A percentile compares a stretch with the other conserved stretches of the same genome.
phyloP scores from a whole-genome alignment of 805 yeast species.

The Starmerella khaoyaiensis region DNA sequence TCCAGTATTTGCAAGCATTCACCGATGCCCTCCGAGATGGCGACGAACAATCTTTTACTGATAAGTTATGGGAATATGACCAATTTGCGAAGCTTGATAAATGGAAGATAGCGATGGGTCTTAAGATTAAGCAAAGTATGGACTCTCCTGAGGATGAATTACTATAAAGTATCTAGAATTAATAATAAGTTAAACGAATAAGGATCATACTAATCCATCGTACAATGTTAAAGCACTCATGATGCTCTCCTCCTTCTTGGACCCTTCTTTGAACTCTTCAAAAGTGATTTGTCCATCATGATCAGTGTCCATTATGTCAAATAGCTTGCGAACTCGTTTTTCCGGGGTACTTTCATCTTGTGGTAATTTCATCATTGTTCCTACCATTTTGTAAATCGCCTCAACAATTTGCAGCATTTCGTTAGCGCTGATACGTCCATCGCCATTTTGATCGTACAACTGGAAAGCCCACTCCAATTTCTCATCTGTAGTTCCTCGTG shows the following conservation, averaged over 20 bases:
- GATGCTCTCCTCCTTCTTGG: constrained; percentile 65
- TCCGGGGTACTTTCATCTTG: constrained; percentile 91
- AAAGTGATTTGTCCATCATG: constrained; percentile 55
- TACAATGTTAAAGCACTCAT: constrained; percentile 64
- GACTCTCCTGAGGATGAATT: constrained; percentile 60
- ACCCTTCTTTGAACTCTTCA: constrained; percentile 73
- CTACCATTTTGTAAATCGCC: constrained; percentile 90
- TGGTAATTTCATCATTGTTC: constrained; percentile 77
- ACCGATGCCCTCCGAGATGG: constrained; percentile 67
- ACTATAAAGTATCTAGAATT: constrained; percentile 4
- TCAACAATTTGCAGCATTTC: constrained; percentile 71
- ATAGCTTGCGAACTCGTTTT: constrained; percentile 67
- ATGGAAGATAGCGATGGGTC: constrained; percentile 73
- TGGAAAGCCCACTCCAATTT: constrained; percentile 82
- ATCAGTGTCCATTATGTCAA: constrained; percentile 58
- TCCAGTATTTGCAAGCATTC: constrained; percentile 49
- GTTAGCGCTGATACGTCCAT: constrained; percentile 59
- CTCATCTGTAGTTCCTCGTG: constrained; percentile 74
- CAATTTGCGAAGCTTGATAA: constrained; percentile 80
- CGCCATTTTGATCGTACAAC: constrained; percentile 69
- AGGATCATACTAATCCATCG: constrained; percentile 54
- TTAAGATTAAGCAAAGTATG: constrained; percentile 65
- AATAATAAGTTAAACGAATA: background rate
- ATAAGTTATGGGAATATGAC: constrained; percentile 68
- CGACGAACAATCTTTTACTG: constrained; percentile 63